Evolutionary conservation across 805 yeast genomes (phyloP).

Genomic region (Saccharomycopsis sp.): DNA sequence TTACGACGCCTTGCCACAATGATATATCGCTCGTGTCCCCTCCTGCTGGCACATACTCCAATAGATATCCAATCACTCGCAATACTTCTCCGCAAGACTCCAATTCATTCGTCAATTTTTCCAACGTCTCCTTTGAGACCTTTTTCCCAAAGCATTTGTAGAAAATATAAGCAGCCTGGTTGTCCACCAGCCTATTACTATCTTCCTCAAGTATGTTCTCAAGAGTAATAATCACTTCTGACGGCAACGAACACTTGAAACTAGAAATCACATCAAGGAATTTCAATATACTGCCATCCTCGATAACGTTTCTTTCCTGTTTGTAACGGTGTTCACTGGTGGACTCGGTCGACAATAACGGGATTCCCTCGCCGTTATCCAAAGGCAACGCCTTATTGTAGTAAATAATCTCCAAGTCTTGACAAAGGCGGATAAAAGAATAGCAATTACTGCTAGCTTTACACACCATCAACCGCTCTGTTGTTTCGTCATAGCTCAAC

Average conservation of each 20-base stretch:
- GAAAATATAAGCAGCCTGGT: constrained; percentile 29
- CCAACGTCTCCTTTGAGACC: constrained; percentile 32
- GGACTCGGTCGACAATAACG: constrained; percentile 17
- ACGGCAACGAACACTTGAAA: constrained; percentile 34
- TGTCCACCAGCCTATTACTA: constrained; percentile 23
- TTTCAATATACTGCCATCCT: constrained; percentile 25
- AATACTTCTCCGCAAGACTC: constrained; percentile 31
- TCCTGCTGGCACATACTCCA: constrained; percentile 25
- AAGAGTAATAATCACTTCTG: constrained; percentile 29
- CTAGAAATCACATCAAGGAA: constrained; percentile 30
- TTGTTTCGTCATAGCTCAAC: constrained; percentile 26
- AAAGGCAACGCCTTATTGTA: constrained; percentile 26
- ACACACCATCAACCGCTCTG: constrained; percentile 15
- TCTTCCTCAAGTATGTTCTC: constrained; percentile 32
- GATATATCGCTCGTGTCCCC: neutral
- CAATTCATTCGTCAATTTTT: constrained; percentile 33
- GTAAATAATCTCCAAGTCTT: constrained; percentile 29
- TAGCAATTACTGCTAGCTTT: constrained; percentile 30
- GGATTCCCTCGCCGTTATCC: too few relatives aligned
- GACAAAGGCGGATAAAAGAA: constrained; percentile 29
- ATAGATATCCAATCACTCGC: constrained; percentile 31
- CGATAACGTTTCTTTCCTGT: constrained; percentile 21
- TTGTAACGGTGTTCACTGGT: constrained; percentile 25
- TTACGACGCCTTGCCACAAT: neutral
- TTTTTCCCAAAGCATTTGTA: constrained; percentile 32